phyloP scores from a whole-genome alignment of 2,329 filamentous ascomycete genomes.

The Rhinocladiella similis region DNA sequence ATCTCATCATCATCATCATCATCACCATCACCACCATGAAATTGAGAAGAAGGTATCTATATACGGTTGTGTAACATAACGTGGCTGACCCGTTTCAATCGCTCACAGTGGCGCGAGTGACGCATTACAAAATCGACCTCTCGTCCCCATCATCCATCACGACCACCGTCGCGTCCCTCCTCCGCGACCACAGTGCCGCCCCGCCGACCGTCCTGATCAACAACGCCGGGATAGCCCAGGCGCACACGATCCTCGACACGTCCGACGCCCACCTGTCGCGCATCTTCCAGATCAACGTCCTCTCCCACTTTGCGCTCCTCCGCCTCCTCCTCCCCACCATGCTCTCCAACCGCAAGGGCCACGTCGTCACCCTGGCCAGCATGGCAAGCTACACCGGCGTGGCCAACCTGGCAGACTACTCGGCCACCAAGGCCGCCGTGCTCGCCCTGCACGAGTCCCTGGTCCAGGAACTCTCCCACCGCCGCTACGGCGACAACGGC shows the following conservation, averaged over 20 bases:
- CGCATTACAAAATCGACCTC: slow-evolving; percentile 52
- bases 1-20: no score
- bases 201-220: slow-evolving; percentile 70
- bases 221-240: slow-evolving; percentile 64
- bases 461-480: slow-evolving; percentile 57
- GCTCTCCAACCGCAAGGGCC: slow-evolving; percentile 65
- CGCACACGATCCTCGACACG: slow-evolving; percentile 61
- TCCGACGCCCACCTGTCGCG: slow-evolving; percentile 61
- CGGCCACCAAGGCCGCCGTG: slow-evolving; percentile 65
- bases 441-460: slow-evolving; percentile 68
- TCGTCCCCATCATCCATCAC: slow-evolving; percentile 58
- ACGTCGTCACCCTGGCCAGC: slow-evolving; percentile 69
- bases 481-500: slow-evolving; percentile 44
- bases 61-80: no score
- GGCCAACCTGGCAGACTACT: slow-evolving; percentile 68
- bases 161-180: slow-evolving; percentile 56
- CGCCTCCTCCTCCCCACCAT: slow-evolving; percentile 68
- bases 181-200: slow-evolving; percentile 31
- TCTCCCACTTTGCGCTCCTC: slow-evolving; percentile 66
- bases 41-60: no score
- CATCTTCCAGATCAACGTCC: slow-evolving; percentile 70
- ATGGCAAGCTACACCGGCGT: slow-evolving; percentile 62
- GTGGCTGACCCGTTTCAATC: background rate
- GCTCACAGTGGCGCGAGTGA: slow-evolving; percentile 11
- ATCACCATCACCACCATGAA: no score